Conservation (phyloP, 2,329 filamentous ascomycete genomes). For the Penicillium sp. region DNA sequence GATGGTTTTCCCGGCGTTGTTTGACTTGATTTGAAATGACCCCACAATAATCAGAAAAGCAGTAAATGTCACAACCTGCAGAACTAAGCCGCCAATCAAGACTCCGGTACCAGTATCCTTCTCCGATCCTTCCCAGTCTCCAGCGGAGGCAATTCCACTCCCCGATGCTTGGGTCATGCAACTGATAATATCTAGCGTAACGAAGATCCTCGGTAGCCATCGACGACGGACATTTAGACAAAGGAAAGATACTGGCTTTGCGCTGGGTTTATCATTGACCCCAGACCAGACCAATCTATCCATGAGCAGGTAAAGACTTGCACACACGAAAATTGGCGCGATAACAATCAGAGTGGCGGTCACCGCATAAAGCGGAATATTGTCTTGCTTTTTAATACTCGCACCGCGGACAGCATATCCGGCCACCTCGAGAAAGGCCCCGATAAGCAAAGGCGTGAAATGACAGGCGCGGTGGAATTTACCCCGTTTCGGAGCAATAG, state of each 20-base stretch:
- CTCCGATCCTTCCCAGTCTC: slow-evolving; percentile 48
- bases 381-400: neutral
- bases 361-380: slow-evolving; percentile 36
- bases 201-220: slow-evolving; percentile 52
- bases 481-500: neutral
- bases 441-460: neutral
- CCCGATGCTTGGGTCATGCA: slow-evolving; percentile 53
- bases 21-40: neutral
- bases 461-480: neutral
- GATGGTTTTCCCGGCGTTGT: neutral
- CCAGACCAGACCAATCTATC: slow-evolving; percentile 50
- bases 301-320: slow-evolving; percentile 55
- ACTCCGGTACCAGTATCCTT: slow-evolving; percentile 46
- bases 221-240: slow-evolving; percentile 39
- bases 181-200: slow-evolving; percentile 51
- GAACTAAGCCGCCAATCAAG: slow-evolving; percentile 48
- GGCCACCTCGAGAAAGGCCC: neutral
- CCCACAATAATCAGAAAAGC: neutral
- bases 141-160: slow-evolving; percentile 48
- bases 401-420: neutral
- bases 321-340: slow-evolving; percentile 55
- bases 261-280: slow-evolving; percentile 33
- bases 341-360: slow-evolving; percentile 52
- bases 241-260: slow-evolving; percentile 25
- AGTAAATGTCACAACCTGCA: neutral